Percentiles rank a stretch among this genome's conserved stretches.
phyloP scores from a whole-genome alignment of 2,329 filamentous ascomycete species.

The Pestalotiopsis fici region DNA sequence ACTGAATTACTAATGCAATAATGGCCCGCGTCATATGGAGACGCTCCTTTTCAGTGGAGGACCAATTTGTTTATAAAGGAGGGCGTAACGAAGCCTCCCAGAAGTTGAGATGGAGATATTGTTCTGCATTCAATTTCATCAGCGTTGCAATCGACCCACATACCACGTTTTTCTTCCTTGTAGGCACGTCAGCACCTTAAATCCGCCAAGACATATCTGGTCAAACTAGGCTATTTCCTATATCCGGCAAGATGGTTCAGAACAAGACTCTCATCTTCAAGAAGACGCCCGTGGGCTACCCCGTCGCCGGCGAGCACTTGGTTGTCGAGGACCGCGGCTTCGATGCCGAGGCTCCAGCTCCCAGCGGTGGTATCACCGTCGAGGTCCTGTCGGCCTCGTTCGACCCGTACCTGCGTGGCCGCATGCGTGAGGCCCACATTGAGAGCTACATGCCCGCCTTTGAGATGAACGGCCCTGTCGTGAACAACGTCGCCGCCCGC shows the following conservation, averaged over 20 bases:
- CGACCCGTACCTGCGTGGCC: conserved; percentile 73
- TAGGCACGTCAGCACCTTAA: conserved; percentile 1
- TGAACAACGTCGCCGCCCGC: conserved; percentile 60
- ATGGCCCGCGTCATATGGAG: background rate
- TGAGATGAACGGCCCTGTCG: conserved; percentile 59
- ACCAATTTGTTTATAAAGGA: background rate
- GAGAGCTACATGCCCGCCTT: conserved; percentile 67
- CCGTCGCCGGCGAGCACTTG: conserved; percentile 67
- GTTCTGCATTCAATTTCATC: background rate
- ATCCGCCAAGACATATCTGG: conserved; percentile 41
- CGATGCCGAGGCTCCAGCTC: conserved; percentile 57
- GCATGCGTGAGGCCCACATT: conserved; percentile 59
- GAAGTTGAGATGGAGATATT: background rate
- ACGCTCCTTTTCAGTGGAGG: background rate
- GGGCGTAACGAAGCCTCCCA: background rate
- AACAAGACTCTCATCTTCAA: conserved; percentile 74
- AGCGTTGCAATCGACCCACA: background rate
- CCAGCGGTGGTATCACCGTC: conserved; percentile 61
- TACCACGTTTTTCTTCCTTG: background rate
- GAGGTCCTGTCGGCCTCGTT: conserved; percentile 70
- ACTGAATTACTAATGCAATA: conserved; percentile 1
- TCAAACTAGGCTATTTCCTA: conserved; percentile 46
- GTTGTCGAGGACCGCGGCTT: conserved; percentile 61
- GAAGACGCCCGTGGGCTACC: conserved; percentile 60
- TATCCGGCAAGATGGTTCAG: conserved; percentile 36